Evolutionary conservation across 2,329 filamentous ascomycete species (phyloP), one percentile per base, ranked within the genome.

Genomic region (Grosmannia huntii): DNA sequence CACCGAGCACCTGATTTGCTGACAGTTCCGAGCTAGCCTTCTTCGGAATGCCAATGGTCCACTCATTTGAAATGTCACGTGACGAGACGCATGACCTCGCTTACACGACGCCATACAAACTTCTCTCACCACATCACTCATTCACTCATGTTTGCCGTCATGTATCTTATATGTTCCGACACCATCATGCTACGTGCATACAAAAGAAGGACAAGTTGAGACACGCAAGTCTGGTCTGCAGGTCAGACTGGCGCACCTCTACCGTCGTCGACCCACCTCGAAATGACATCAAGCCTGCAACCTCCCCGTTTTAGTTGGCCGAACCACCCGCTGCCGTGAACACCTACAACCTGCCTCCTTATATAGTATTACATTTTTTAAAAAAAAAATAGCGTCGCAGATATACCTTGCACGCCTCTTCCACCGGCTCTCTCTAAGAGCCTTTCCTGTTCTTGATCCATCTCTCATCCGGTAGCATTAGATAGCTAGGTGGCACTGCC

Each of bases 11-110:
- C 57, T 63, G 59, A 63, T 63, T 63, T 62, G 61, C 54, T 55
- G 33, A 48, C n/a, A 5, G 50, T 23, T 7, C 31, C 5, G 36
- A 59, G 60, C 66, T 67, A 67, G 59, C 65, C 59, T 0, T n/a
- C 60, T 64, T 55, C 0, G 63, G 62, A 55, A 61, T 27, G 52
- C 51, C 36, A 58, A 48, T 44, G 1, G 4, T 31, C 28, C n/a
- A 25, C 6, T 50, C 16, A 5, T 19, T 10, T 9, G 28, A 31
- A 1, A 1, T 7, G 16, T 55, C 59, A 60, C 59, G 59, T 60
- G 59, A 55, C 16, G 10, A 19, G 7, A 25, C 12, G 27, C 46
- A 48, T 25, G 11, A 11, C 4, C 14, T 21, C 14, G 31, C 11
- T 54, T 23, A 16, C 23, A 14, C 31, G 31, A 7, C 9, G 31